A percentile compares a stretch with the other conserved stretches of the same genome.
Conservation (phyloP, 495 filamentous ascomycete genomes). For the Pseudevernia furfuracea region DNA sequence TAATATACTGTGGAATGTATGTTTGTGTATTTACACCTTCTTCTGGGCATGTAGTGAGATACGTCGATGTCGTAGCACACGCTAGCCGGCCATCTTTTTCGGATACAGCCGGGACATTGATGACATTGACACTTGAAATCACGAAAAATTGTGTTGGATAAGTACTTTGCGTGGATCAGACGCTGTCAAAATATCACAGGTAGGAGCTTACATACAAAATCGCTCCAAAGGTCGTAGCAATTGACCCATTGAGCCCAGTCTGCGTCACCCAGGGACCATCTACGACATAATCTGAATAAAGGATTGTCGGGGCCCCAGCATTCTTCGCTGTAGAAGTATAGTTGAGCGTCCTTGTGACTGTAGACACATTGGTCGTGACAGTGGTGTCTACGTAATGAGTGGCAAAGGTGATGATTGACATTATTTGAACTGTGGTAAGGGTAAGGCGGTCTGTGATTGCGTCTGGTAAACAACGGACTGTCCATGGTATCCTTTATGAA, state of each 20-base stretch:
- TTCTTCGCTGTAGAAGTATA: not conserved
- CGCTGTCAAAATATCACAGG: not conserved
- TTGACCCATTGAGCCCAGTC: not conserved
- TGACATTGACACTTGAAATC: constrained; percentile 5
- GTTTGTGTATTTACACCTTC: not conserved
- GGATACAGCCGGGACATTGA: constrained; percentile 6
- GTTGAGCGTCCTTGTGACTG: not conserved
- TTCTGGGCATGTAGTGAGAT: not conserved
- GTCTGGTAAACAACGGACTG: not conserved
- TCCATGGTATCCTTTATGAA: not conserved
- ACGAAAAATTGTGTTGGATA: constrained; percentile 6
- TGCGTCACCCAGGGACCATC: not conserved
- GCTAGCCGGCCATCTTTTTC: not conserved
- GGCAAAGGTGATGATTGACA: not conserved
- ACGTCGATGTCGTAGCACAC: constrained; percentile 9
- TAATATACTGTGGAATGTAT: not conserved
- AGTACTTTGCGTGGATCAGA: constrained; percentile 2
- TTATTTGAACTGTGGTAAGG: not conserved
- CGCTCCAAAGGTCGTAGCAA: not conserved
- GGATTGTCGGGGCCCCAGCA: not conserved
- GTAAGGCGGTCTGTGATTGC: not conserved
- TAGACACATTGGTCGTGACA: constrained; percentile 2
- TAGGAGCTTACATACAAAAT: not conserved
- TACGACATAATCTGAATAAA: not conserved
- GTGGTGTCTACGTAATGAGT: constrained; percentile 10